A percentile compares a stretch with the other conserved stretches of the same genome.
phyloP scores from a whole-genome alignment of 345 rosid species.

The Nasturtium officinale region DNA sequence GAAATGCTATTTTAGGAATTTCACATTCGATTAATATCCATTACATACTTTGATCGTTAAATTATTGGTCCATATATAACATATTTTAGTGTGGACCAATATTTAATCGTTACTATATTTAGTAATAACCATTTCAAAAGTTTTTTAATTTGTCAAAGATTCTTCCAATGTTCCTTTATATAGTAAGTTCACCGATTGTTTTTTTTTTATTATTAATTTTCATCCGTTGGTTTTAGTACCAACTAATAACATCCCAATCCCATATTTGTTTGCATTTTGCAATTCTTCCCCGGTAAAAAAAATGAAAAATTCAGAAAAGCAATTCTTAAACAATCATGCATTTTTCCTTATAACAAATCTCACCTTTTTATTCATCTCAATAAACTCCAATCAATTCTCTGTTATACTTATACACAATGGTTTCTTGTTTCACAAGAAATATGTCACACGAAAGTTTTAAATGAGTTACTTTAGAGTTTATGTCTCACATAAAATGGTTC shows the following conservation, averaged over 20 bases:
- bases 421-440: neutral
- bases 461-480: too few species aligned
- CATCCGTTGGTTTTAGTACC: neutral
- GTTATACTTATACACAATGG: neutral
- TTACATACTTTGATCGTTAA: too few species aligned
- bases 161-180: neutral
- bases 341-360: neutral
- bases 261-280: neutral
- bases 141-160: slow-evolving; percentile 22
- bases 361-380: neutral
- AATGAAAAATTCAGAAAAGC: neutral
- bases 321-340: neutral
- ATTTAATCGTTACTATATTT: slow-evolving; percentile 9
- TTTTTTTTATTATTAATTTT: neutral
- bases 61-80: too few species aligned
- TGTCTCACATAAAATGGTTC: too few species aligned
- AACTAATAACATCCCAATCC: neutral
- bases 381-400: neutral
- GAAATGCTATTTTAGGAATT: too few species aligned
- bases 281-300: neutral
- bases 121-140: neutral
- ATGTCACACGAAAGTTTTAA: too few species aligned
- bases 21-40: too few species aligned
- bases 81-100: too few species aligned
- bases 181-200: neutral